phyloP scores from a whole-genome alignment of 106 monocot genomes.

The Allium cepa region DNA sequence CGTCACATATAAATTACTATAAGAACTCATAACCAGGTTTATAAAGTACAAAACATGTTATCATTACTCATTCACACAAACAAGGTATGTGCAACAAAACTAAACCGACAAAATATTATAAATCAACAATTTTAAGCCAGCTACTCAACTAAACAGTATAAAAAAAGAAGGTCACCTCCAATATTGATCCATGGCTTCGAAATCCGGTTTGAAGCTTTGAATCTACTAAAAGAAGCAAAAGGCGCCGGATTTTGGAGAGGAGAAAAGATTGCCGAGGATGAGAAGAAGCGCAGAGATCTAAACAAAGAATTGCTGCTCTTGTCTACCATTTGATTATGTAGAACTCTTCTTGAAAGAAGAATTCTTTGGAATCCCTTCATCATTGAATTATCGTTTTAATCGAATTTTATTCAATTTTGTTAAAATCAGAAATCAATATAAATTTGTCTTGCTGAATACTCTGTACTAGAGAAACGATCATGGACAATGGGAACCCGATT shows the following conservation, averaged over 20 bases:
- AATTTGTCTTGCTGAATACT: no score
- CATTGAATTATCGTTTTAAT: neutral
- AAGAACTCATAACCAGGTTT: no score
- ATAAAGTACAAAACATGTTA: no score
- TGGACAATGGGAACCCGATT: no score
- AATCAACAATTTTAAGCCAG: no score
- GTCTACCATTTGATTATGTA: neutral
- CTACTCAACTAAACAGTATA: neutral
- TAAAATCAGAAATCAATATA: no score
- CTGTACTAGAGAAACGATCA: no score
- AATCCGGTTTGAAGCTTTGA: neutral
- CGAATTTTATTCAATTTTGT: no score
- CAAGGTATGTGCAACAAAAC: no score
- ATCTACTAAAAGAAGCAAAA: neutral
- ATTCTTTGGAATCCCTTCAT: conserved; percentile 15
- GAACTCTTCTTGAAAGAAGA: conserved; percentile 2
- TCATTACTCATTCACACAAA: no score
- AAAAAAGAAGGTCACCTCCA: neutral
- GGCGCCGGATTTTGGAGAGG: neutral
- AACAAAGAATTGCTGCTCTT: neutral
- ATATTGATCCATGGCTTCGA: neutral
- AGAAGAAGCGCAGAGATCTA: conserved; percentile 4
- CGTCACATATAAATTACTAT: no score
- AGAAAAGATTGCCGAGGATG: conserved; percentile 3
- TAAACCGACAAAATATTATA: no score